A percentile compares a stretch with the other conserved stretches of the same genome.
phyloP scores from a whole-genome alignment of 2,329 filamentous ascomycete genomes.

The Colletotrichum spaethianum region DNA sequence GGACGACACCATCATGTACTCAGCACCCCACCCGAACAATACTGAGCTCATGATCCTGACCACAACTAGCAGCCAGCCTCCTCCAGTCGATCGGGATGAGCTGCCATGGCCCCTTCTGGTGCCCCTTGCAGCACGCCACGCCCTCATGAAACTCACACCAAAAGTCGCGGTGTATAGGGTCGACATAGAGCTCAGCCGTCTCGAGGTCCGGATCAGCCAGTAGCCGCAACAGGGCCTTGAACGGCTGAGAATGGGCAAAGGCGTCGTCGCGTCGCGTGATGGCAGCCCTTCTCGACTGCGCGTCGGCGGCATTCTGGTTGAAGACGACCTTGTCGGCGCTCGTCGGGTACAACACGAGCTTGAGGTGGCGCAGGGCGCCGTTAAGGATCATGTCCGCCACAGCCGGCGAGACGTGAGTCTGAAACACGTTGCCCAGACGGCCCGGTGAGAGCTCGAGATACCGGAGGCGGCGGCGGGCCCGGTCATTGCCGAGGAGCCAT shows the following conservation, averaged over 20 bases:
- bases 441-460: slow-evolving; percentile 43
- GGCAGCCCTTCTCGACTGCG: slow-evolving; percentile 19
- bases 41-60: slow-evolving; percentile 43
- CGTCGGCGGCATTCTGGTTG: slow-evolving; percentile 32
- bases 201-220: slow-evolving; percentile 62
- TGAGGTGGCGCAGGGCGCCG: slow-evolving; percentile 44
- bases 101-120: slow-evolving; percentile 35
- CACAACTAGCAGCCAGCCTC: slow-evolving; percentile 44
- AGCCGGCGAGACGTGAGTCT: slow-evolving; percentile 41
- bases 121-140: slow-evolving; percentile 38
- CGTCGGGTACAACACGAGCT: slow-evolving; percentile 43
- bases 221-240: slow-evolving; percentile 54
- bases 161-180: slow-evolving; percentile 51
- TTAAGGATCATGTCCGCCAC: slow-evolving; percentile 47
- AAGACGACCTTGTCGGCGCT: slow-evolving; percentile 25
- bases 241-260: slow-evolving; percentile 36
- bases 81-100: slow-evolving; percentile 51
- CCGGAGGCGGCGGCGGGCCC: slow-evolving; percentile 42
- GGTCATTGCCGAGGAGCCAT: slow-evolving; percentile 38
- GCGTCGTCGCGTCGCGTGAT: slow-evolving; percentile 36
- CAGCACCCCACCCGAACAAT: slow-evolving; percentile 37
- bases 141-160: slow-evolving; percentile 60
- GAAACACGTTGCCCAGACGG: slow-evolving; percentile 43
- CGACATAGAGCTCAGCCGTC: slow-evolving; percentile 55
- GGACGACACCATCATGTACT: neutral